Conservation (phyloP, 305 asterid species). For the Plantago rigida region DNA sequence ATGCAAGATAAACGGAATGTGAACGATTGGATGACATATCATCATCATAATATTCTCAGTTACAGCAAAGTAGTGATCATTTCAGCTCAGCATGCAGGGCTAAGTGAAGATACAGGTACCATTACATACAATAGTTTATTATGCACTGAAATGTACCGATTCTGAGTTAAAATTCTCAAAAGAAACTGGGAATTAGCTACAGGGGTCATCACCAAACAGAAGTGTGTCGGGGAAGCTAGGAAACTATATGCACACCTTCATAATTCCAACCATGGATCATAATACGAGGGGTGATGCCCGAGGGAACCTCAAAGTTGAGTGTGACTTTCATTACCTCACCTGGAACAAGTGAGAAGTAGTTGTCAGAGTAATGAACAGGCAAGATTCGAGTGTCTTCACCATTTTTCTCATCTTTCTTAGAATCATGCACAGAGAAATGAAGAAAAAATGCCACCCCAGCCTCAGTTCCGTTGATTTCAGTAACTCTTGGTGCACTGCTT, state of each 20-base stretch:
- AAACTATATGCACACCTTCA: slow-evolving; percentile 32
- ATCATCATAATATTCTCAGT: too few relatives aligned
- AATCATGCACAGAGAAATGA: slow-evolving; percentile 64
- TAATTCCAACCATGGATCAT: slow-evolving; percentile 64
- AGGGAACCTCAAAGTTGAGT: slow-evolving; percentile 61
- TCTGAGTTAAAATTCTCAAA: slow-evolving; percentile 2
- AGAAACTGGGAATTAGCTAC: not conserved
- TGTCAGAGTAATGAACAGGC: slow-evolving; percentile 89
- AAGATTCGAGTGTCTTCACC: slow-evolving; percentile 63
- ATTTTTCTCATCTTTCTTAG: slow-evolving; percentile 32
- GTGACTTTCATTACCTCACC: slow-evolving; percentile 64
- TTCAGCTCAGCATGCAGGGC: not conserved
- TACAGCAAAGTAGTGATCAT: too few relatives aligned
- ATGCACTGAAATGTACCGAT: not conserved
- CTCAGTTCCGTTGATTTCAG: slow-evolving; percentile 46
- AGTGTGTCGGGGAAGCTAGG: slow-evolving; percentile 24
- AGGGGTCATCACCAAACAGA: not conserved
- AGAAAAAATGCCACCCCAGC: slow-evolving; percentile 80
- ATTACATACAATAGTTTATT: not conserved
- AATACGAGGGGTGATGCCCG: slow-evolving; percentile 53
- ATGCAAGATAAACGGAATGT: too few relatives aligned
- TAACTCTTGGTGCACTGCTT: slow-evolving; percentile 27
- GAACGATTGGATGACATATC: too few relatives aligned
- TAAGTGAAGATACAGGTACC: not conserved
- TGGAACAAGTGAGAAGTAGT: slow-evolving; percentile 85